Percentiles rank a stretch among this genome's conserved stretches.
phyloP scores from a whole-genome alignment of 331 rosid genomes.

The Acacia pycnantha region DNA sequence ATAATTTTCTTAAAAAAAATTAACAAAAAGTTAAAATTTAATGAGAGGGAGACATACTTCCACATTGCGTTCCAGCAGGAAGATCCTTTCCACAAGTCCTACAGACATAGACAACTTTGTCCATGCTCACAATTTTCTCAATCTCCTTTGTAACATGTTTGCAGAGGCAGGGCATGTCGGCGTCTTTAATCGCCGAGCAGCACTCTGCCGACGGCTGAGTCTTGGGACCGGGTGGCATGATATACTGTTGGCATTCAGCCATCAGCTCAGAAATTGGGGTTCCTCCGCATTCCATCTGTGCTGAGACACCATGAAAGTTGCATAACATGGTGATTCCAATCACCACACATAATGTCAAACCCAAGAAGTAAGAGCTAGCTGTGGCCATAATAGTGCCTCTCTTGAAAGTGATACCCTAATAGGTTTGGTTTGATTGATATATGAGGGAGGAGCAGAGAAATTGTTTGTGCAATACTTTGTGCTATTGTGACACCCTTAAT shows the following conservation, averaged over 20 bases:
- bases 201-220: neutral
- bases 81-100: neutral
- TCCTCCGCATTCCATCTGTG: neutral
- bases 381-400: neutral
- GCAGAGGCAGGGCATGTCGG: conserved; percentile 8
- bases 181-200: neutral
- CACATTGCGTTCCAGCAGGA: neutral
- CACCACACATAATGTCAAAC: neutral
- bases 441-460: neutral
- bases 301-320: neutral
- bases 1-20: neutral
- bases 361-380: neutral
- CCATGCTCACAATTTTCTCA: neutral
- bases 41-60: neutral
- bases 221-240: neutral
- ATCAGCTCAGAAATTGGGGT: neutral
- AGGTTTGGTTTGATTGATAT: neutral
- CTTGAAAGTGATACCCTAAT: neutral
- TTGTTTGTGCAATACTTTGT: neutral
- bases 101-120: neutral
- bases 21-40: neutral
- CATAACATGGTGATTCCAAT: neutral
- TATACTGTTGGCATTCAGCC: neutral
- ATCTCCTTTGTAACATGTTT: neutral
- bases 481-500: neutral